These are phyloP conservation scores for Gynandropsis gynandra DNA, from an alignment of 345 rosid genomes.

Conservation along the genomic window DNA sequence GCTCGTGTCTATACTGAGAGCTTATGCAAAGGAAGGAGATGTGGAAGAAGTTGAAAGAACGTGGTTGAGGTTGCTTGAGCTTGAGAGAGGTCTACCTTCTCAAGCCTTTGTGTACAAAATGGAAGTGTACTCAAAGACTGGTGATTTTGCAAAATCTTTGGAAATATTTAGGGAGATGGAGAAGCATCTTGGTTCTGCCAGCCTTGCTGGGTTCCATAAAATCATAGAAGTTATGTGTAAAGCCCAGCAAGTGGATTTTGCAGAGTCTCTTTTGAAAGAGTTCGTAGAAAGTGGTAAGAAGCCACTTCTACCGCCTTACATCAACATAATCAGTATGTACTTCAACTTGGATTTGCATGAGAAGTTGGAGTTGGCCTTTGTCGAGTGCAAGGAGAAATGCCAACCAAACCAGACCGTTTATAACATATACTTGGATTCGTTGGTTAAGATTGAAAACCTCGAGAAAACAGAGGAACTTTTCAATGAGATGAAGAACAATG, in stretches of 20 bases:
- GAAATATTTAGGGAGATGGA: constrained; percentile 63
- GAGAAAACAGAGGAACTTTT: constrained; percentile 62
- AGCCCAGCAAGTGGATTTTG: constrained; percentile 43
- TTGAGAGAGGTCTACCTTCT: constrained; percentile 41
- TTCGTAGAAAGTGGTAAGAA: constrained; percentile 55
- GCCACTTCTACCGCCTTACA: constrained; percentile 53
- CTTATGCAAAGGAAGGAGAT: constrained; percentile 58
- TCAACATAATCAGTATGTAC: constrained; percentile 50
- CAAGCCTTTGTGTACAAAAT: constrained; percentile 71
- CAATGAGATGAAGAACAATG: constrained; percentile 38
- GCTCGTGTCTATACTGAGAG: constrained; percentile 62
- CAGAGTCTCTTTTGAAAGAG: constrained; percentile 59
- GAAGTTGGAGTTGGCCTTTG: constrained; percentile 45
- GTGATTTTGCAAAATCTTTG: constrained; percentile 44
- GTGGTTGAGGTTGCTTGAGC: constrained; percentile 46
- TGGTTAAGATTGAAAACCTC: constrained; percentile 46
- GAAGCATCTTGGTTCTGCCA: constrained; percentile 42
- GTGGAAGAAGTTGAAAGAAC: constrained; percentile 57
- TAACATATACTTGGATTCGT: constrained; percentile 60
- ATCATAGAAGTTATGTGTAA: constrained; percentile 57
- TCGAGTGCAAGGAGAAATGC: constrained; percentile 51
- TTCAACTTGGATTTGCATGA: constrained; percentile 48
- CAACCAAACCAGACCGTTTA: constrained; percentile 54
- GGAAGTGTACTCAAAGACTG: constrained; percentile 58
- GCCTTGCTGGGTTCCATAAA: constrained; percentile 62